Percentiles rank a stretch among this genome's conserved stretches.
These are phyloP conservation scores for Pleurozium schreberi DNA, from an alignment of 225 moss, liverwort and hornwort species.

Conservation along the genomic window DNA sequence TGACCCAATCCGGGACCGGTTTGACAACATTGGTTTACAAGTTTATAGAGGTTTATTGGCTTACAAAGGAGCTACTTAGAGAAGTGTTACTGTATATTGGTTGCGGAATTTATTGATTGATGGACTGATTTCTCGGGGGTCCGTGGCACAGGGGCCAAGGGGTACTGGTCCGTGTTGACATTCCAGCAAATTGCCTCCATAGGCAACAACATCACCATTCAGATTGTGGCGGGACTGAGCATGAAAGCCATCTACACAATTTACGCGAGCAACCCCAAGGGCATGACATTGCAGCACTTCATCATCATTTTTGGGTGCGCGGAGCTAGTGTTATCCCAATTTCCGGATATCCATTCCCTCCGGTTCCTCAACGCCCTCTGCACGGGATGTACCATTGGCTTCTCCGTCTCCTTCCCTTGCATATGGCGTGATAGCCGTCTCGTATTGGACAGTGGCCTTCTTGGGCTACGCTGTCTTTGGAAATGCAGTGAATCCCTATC, in stretches of 20 bases:
- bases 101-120: too few species aligned
- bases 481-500: slow-evolving; percentile 27
- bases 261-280: background rate
- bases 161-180: slow-evolving; percentile 35
- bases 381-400: slow-evolving; percentile 55
- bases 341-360: slow-evolving; percentile 60
- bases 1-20: too few species aligned
- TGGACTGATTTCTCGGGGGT: background rate
- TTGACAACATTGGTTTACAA: too few species aligned
- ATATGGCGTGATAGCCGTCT: slow-evolving; percentile 41
- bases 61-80: too few species aligned
- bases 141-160: slow-evolving; percentile 26
- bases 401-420: slow-evolving; percentile 30
- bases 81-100: too few species aligned
- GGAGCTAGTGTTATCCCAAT: slow-evolving; percentile 44
- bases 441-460: slow-evolving; percentile 68
- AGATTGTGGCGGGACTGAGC: slow-evolving; percentile 63
- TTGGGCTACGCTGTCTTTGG: slow-evolving; percentile 64
- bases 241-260: slow-evolving; percentile 47
- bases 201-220: slow-evolving; percentile 69
- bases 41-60: too few species aligned
- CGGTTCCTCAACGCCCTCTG: slow-evolving; percentile 44
- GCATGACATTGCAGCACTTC: slow-evolving; percentile 45
- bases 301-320: slow-evolving; percentile 50
- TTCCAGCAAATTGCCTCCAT: slow-evolving; percentile 75